Conservation (phyloP, 2,329 filamentous ascomycete species). For the Tolypocladium guangdongense region DNA sequence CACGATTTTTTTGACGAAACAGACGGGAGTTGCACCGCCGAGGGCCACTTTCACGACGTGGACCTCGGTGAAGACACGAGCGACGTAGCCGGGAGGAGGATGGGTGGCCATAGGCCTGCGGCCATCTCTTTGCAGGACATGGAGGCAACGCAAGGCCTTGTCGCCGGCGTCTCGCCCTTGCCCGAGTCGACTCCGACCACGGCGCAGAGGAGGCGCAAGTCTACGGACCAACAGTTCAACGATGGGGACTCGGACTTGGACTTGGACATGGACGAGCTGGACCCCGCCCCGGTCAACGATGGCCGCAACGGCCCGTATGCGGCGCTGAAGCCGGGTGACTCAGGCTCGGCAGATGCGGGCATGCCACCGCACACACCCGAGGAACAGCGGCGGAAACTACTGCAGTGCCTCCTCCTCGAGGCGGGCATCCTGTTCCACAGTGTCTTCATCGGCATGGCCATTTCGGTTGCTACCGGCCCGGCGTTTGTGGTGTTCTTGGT, state of each 20-base stretch:
- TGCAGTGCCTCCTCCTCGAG: constrained; percentile 72
- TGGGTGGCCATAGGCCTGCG: constrained; percentile 28
- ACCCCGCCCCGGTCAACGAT: constrained; percentile 24
- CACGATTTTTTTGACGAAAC: constrained; percentile 39
- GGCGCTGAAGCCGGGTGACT: constrained; percentile 17
- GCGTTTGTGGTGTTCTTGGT: constrained; percentile 71
- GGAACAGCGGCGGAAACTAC: constrained; percentile 53
- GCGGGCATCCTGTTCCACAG: constrained; percentile 78
- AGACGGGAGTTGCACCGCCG: constrained; percentile 23
- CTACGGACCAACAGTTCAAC: constrained; percentile 20
- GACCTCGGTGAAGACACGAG: constrained; percentile 9
- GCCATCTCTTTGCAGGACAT: constrained; percentile 41
- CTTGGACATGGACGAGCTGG: constrained; percentile 50
- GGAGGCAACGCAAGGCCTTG: constrained; percentile 42
- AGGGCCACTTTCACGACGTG: constrained; percentile 16
- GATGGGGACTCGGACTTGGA: constrained; percentile 46
- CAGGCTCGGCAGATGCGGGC: constrained; percentile 7
- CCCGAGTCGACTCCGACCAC: constrained; percentile 39
- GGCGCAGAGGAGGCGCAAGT: constrained; percentile 12
- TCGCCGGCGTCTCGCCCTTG: constrained; percentile 47
- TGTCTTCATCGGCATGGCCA: constrained; percentile 78
- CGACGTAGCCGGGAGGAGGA: constrained; percentile 27
- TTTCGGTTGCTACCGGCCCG: constrained; percentile 70
- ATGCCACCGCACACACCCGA: constrained; percentile 30
- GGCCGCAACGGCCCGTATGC: constrained; percentile 17